A percentile compares a stretch with the other conserved stretches of the same genome.
phyloP scores from a whole-genome alignment of 495 filamentous ascomycete genomes.

The Antarctomyces pellizariae region DNA sequence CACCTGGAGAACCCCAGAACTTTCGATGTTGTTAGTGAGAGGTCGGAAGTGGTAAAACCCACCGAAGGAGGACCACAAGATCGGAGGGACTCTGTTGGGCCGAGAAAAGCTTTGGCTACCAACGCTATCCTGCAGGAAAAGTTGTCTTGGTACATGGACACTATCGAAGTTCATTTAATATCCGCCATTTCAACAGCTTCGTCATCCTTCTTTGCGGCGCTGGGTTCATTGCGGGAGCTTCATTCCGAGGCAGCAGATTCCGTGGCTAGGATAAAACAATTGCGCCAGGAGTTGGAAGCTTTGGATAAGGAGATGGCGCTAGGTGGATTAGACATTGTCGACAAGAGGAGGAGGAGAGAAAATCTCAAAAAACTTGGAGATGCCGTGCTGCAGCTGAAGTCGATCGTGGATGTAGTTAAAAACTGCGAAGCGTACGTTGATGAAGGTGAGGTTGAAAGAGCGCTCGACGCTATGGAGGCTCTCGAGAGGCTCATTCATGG shows the following conservation, averaged over 20 bases:
- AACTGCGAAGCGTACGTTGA: conserved; percentile 66
- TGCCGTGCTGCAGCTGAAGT: conserved; percentile 59
- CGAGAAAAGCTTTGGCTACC: conserved; percentile 74
- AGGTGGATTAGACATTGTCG: conserved; percentile 66
- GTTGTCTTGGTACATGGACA: conserved; percentile 99
- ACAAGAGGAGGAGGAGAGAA: conserved; percentile 55
- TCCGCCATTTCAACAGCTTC: conserved; percentile 88
- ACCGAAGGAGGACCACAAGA: conserved; percentile 30
- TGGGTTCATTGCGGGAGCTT: conserved; percentile 74
- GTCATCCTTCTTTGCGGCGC: conserved; percentile 84
- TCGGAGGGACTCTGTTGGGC: conserved; percentile 24
- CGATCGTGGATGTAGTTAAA: conserved; percentile 51
- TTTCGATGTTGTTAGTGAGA: conserved; percentile 91
- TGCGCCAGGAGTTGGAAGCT: conserved; percentile 54
- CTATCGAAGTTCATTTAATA: conserved; percentile 91
- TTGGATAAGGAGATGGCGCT: conserved; percentile 77
- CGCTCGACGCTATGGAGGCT: conserved; percentile 48
- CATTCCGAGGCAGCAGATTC: conserved; percentile 85
- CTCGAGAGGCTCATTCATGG: conserved; percentile 64
- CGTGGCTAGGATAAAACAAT: conserved; percentile 57
- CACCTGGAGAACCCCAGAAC: conserved; percentile 89
- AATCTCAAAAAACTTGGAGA: conserved; percentile 67
- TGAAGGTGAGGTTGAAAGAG: conserved; percentile 52
- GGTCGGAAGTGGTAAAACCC: conserved; percentile 71
- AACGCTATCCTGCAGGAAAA: conserved; percentile 99